These are phyloP conservation scores for Darksidea phi DNA, from an alignment of 495 filamentous ascomycete species.

Conservation along the genomic window DNA sequence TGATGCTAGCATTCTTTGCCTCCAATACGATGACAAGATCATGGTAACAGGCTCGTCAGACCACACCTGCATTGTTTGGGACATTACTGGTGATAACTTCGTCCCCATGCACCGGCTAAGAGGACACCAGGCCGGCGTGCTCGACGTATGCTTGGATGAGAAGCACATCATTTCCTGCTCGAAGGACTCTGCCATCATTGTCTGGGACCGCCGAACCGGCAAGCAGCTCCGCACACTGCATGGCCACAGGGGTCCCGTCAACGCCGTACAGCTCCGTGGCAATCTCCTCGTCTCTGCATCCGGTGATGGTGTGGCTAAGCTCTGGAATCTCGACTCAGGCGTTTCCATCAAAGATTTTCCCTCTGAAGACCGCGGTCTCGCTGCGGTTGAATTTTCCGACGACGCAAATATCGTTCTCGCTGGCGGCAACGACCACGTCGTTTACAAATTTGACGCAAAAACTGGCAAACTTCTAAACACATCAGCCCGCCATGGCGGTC, in stretches of 20 bases:
- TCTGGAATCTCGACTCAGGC: constrained; percentile 89
- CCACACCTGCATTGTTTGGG: constrained; percentile 87
- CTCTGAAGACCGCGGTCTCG: constrained; percentile 84
- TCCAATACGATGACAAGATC: constrained; percentile 89
- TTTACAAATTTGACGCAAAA: constrained; percentile 90
- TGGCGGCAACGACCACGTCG: constrained; percentile 89
- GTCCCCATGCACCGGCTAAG: constrained; percentile 71
- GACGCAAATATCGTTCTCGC: constrained; percentile 85
- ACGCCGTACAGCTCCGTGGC: constrained; percentile 89
- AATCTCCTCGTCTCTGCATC: constrained; percentile 88
- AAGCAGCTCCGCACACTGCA: constrained; percentile 68
- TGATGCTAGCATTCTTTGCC: constrained; percentile 85
- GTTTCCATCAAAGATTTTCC: constrained; percentile 82
- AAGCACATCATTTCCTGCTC: constrained; percentile 93
- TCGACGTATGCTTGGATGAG: constrained; percentile 89
- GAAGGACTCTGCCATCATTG: constrained; percentile 86
- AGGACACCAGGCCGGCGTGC: constrained; percentile 79
- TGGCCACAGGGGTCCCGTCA: constrained; percentile 88
- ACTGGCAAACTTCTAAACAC: constrained; percentile 79
- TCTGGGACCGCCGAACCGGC: constrained; percentile 85
- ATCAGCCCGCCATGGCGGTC: constrained; percentile 71
- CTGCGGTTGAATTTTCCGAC: constrained; percentile 92
- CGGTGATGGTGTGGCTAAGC: constrained; percentile 85
- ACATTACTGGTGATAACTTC: constrained; percentile 63
- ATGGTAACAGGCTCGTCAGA: constrained; percentile 95